Base-by-base conservation (phyloP, 2,329 filamentous ascomycete species). In the Penicillium polonicum region DNA sequence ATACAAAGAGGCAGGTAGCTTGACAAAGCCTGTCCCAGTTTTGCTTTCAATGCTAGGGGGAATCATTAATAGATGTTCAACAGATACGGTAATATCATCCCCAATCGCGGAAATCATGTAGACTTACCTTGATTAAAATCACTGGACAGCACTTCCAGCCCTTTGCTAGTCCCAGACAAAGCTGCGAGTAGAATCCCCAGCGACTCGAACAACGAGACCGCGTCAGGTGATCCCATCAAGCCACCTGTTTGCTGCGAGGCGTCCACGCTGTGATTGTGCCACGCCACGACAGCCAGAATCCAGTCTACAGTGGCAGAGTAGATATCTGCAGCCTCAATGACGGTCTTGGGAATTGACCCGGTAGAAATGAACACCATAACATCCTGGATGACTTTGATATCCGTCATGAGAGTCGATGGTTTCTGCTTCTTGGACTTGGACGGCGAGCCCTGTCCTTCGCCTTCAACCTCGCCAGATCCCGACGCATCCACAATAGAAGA, bases 301-400 rank as follows among this genome's bases (percentile, higher is more conserved):
- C 76, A 78, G 31, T 76, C 70, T 4, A 70, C 68, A 27, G 70
- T 65, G 0, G 69, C 68, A 45, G 65, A 63, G 49, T 75, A 74
- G 3, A 72, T 71, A 25, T 68, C 65, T 13, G 68, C 65, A 3
- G 70, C 70, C 49, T 76, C 74, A 1, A 65, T 33, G 12, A 63
- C 55, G 15, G 68, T 67, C 50, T 68, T 69, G 4, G 73, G 72
- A 4, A 70, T 63, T 36, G 57, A 60, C 1, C 74, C 73, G 7
- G 73, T 70, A 3, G 75, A 75, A 27, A 77, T 63, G 10, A 72
- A 70, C 33, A 76, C 67, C 67, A 76, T 75, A 23, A 71, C 65
- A 68, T 78, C 74, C 55, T 78, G 75, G 35, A 78, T 70, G 55
- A 78, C 70, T 46, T 72, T 70, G 41, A 74, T 76, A 63, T 78